Evolutionary conservation across 2,329 filamentous ascomycete species (phyloP).

Genomic region (Epichloe coenophiala): DNA sequence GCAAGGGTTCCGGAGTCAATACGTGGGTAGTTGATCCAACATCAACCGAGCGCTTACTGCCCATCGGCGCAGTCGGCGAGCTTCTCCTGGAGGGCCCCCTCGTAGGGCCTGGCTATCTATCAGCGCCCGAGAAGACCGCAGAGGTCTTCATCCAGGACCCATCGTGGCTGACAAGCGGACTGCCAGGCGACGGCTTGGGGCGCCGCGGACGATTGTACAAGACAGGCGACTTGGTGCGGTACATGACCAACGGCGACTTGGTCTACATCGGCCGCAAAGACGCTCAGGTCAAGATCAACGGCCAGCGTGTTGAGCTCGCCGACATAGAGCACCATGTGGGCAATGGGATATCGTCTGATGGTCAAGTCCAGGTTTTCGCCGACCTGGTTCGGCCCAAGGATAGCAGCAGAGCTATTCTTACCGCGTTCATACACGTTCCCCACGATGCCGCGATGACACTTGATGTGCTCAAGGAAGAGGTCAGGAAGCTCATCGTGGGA

Average conservation of each 20-base stretch:
- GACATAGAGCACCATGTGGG: slow-evolving; percentile 10
- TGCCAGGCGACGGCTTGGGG: slow-evolving; percentile 1
- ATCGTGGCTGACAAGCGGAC: not conserved
- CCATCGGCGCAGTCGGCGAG: slow-evolving; percentile 22
- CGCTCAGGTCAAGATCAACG: slow-evolving; percentile 40
- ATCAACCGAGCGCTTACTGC: slow-evolving; percentile 9
- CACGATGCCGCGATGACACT: too few species aligned
- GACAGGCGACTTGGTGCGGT: slow-evolving; percentile 26
- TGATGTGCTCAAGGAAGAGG: too few species aligned
- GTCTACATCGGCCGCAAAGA: slow-evolving; percentile 38
- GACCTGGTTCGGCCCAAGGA: not conserved
- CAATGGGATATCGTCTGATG: not conserved
- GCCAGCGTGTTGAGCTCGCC: slow-evolving; percentile 35
- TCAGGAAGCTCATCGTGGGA: too few species aligned
- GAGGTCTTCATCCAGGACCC: slow-evolving; percentile 17
- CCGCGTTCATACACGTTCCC: too few species aligned
- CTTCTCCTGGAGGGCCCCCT: slow-evolving; percentile 28
- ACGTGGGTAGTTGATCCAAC: slow-evolving; percentile 1
- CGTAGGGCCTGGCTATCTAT: slow-evolving; percentile 37
- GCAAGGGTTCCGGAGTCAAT: not conserved
- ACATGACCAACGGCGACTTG: slow-evolving; percentile 9
- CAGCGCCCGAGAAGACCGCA: slow-evolving; percentile 28
- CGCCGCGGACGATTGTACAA: slow-evolving; percentile 22
- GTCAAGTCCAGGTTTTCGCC: not conserved
- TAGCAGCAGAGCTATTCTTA: too few species aligned